phyloP scores from a whole-genome alignment of 1,284 basidiomycete genomes.

The Austropuccinia psidii region DNA sequence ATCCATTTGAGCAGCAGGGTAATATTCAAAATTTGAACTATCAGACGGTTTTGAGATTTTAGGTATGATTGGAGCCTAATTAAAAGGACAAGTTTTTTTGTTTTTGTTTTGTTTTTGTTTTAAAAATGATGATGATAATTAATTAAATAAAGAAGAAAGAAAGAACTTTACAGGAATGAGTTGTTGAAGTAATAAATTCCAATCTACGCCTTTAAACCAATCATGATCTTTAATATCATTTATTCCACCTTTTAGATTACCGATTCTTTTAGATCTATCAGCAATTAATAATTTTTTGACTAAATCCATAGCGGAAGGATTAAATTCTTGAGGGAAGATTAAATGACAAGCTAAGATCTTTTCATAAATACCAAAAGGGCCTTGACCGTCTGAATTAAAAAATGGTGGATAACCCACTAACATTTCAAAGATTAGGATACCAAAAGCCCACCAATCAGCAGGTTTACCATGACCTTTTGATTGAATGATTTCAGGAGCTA shows the following conservation, averaged over 20 bases:
- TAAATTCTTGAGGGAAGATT: slow-evolving; percentile 41
- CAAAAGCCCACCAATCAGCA: slow-evolving; percentile 54
- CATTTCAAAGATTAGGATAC: slow-evolving; percentile 53
- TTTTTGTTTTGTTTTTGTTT: no score
- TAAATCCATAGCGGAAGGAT: slow-evolving; percentile 42
- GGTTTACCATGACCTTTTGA: slow-evolving; percentile 53
- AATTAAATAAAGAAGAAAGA: neutral
- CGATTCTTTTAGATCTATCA: slow-evolving; percentile 43
- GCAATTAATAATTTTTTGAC: slow-evolving; percentile 41
- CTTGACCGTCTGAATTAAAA: neutral
- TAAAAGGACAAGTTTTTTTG: neutral
- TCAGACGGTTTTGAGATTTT: slow-evolving; percentile 40
- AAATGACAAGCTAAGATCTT: slow-evolving; percentile 43
- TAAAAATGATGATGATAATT: neutral
- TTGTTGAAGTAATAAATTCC: slow-evolving; percentile 41
- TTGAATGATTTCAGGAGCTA: slow-evolving; percentile 40
- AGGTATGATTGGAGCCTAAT: slow-evolving; percentile 44
- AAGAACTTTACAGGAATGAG: slow-evolving; percentile 39
- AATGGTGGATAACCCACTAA: slow-evolving; percentile 43
- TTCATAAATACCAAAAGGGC: slow-evolving; percentile 44
- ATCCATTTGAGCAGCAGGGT: slow-evolving; percentile 40
- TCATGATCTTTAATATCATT: slow-evolving; percentile 43
- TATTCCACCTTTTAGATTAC: slow-evolving; percentile 43
- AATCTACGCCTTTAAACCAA: slow-evolving; percentile 46
- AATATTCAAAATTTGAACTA: slow-evolving; percentile 44